A percentile compares a stretch with the other conserved stretches of the same genome.
Conservation (phyloP, 352 stramenopile species). For the Globisporangium iwayamae region DNA sequence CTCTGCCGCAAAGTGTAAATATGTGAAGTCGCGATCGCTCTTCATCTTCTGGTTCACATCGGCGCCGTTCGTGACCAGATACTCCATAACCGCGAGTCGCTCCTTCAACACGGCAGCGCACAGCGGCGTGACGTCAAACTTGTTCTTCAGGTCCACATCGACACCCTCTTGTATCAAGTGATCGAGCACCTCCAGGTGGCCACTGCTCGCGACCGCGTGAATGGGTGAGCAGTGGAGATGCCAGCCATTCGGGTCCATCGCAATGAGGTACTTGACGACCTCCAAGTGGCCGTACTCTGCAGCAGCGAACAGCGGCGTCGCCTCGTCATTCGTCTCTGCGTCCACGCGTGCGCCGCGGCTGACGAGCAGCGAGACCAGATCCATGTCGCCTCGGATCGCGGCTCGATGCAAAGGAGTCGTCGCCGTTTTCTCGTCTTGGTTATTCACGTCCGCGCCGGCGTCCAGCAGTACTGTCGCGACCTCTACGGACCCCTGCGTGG, state of each 20-base stretch:
- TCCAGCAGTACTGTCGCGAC: constrained; percentile 16
- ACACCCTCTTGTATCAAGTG: constrained; percentile 9
- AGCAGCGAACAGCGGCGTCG: constrained; percentile 16
- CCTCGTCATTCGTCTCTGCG: constrained; percentile 5
- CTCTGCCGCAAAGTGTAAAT: constrained; percentile 28
- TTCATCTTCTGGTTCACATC: constrained; percentile 18
- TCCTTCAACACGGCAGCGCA: constrained; percentile 13
- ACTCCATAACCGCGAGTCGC: constrained; percentile 12
- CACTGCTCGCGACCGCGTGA: constrained; percentile 17
- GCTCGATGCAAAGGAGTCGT: constrained; percentile 17
- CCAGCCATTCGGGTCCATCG: constrained; percentile 11
- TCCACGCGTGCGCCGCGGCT: constrained; percentile 11
- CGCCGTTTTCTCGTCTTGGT: constrained; percentile 17
- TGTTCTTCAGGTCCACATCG: constrained; percentile 16
- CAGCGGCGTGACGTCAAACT: constrained; percentile 16
- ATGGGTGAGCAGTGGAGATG: constrained; percentile 9
- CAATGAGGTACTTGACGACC: constrained; percentile 13
- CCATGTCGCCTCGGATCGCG: constrained; percentile 14
- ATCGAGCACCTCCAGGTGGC: constrained; percentile 19
- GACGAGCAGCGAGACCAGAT: constrained; percentile 14
- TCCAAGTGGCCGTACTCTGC: constrained; percentile 18
- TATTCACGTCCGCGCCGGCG: constrained; percentile 17
- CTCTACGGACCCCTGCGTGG: constrained; percentile 11
- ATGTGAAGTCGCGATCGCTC: constrained; percentile 16
- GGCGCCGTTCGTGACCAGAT: constrained; percentile 17